phyloP scores from a whole-genome alignment of 495 filamentous ascomycete genomes.

The Parmelia sp. region DNA sequence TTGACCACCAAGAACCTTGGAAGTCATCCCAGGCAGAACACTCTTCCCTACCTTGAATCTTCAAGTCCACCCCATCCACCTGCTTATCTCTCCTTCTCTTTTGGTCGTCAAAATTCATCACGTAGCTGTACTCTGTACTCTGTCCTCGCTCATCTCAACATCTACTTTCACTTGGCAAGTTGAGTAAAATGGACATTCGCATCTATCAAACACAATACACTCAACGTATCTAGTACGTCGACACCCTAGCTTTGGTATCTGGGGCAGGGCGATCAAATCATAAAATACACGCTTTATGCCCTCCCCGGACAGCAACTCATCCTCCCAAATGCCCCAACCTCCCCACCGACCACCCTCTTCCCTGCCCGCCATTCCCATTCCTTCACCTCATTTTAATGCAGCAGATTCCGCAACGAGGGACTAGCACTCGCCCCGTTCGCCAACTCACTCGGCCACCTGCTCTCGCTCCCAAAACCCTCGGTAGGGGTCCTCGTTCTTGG shows the following conservation, averaged over 20 bases:
- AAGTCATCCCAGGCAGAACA: too few species aligned
- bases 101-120: too few species aligned
- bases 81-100: too few species aligned
- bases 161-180: neutral
- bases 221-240: conserved; percentile 7
- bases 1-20: too few species aligned
- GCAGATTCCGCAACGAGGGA: conserved; percentile 67
- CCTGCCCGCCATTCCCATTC: neutral
- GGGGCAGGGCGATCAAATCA: neutral
- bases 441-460: conserved; percentile 27
- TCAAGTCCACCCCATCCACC: too few species aligned
- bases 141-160: too few species aligned
- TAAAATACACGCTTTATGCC: conserved; percentile 1
- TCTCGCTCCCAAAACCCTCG: conserved; percentile 19
- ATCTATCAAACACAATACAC: neutral
- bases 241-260: conserved; percentile 2
- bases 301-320: neutral
- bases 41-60: too few species aligned
- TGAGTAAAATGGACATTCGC: neutral
- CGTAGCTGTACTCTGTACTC: too few species aligned
- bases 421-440: conserved; percentile 64
- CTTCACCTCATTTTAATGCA: conserved; percentile 45
- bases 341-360: neutral
- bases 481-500: conserved; percentile 24
- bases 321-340: neutral